Evolutionary conservation across 1,284 basidiomycete species (phyloP).

Genomic region (Irpex sp.): DNA sequence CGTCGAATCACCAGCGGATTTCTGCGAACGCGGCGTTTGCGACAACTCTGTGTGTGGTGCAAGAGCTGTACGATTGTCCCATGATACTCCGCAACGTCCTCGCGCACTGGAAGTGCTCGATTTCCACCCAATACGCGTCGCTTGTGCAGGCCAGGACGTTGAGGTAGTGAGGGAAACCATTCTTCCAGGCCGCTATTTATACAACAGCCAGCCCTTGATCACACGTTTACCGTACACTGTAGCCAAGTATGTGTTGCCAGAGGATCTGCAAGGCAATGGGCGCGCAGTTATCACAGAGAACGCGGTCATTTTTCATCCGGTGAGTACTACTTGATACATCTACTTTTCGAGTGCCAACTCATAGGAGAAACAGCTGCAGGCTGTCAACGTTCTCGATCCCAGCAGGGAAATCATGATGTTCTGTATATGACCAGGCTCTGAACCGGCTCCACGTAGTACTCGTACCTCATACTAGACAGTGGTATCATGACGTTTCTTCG

Average conservation of each 20-base stretch:
- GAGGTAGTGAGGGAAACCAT: not conserved
- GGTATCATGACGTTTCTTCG: too few relatives aligned
- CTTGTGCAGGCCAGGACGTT: not conserved
- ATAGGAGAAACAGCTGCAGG: not conserved
- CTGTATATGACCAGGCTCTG: too few relatives aligned
- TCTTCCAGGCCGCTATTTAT: not conserved
- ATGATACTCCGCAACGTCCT: not conserved
- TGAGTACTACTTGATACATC: not conserved
- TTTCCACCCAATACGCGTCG: not conserved
- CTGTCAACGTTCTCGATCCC: too few relatives aligned
- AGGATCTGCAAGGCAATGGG: not conserved
- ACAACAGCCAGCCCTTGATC: not conserved
- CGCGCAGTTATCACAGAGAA: not conserved
- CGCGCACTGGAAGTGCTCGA: not conserved
- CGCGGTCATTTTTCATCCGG: not conserved
- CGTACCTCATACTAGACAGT: too few relatives aligned
- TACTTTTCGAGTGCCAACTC: not conserved
- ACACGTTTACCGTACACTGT: not conserved
- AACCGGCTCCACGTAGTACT: too few relatives aligned
- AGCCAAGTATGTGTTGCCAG: not conserved
- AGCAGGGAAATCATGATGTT: too few relatives aligned
- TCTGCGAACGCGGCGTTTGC: not conserved
- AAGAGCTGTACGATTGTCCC: not conserved
- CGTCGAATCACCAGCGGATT: not conserved
- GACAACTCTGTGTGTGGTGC: not conserved